Conservation (phyloP, 2,329 filamentous ascomycete species). For the Hypoxylon sp. region DNA sequence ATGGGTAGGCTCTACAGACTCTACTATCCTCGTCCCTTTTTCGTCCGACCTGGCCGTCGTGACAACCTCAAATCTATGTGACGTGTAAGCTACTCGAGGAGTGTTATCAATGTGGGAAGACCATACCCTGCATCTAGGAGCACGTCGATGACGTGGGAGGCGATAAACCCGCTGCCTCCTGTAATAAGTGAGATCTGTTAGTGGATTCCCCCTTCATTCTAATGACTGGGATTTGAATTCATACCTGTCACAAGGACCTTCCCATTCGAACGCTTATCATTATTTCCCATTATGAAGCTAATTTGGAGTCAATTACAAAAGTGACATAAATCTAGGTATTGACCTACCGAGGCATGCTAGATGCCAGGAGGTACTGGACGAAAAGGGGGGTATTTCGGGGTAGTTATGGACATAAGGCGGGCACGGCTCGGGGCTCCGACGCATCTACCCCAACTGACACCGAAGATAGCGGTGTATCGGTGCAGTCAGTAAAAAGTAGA, state of each 20-base stretch:
- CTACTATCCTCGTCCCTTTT: conserved; percentile 59
- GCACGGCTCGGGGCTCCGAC: conserved; percentile 29
- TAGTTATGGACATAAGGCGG: neutral
- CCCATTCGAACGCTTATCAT: conserved; percentile 12
- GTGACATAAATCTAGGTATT: no score
- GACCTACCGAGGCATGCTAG: neutral
- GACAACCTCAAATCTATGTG: conserved; percentile 56
- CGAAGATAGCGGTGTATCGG: conserved; percentile 8
- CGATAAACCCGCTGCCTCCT: conserved; percentile 67
- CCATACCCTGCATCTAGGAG: conserved; percentile 57
- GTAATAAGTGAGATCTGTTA: conserved; percentile 1
- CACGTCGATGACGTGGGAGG: conserved; percentile 63
- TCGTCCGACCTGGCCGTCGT: conserved; percentile 61
- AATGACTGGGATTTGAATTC: neutral
- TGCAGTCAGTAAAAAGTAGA: neutral
- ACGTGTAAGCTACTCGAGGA: conserved; percentile 55
- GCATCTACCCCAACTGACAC: conserved; percentile 34
- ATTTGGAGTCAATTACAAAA: no score
- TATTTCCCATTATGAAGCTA: conserved; percentile 15
- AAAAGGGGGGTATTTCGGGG: neutral
- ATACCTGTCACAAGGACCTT: conserved; percentile 49
- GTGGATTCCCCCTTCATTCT: conserved; percentile 2
- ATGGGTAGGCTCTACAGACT: conserved; percentile 56
- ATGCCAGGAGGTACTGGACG: neutral
- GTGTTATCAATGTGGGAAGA: neutral